Percentiles rank a stretch among this genome's conserved stretches.
These are phyloP conservation scores for Scenedesmus sp. DNA, from an alignment of 163 green algal genomes.

Conservation along the genomic window DNA sequence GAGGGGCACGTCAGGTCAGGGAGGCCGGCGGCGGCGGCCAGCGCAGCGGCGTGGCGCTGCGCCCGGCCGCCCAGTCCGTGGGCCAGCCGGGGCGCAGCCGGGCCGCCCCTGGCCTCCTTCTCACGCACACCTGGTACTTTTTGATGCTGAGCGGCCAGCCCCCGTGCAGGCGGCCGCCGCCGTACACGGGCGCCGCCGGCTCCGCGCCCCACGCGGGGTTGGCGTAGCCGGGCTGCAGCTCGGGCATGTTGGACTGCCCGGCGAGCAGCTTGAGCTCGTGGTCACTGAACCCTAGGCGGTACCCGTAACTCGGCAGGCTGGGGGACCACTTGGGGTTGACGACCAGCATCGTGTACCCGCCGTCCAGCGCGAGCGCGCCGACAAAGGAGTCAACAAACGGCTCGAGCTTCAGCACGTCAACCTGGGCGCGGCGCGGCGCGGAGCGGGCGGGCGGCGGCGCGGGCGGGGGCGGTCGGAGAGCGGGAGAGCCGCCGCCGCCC, in stretches of 20 bases:
- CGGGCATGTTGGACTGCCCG: not conserved
- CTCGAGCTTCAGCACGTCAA: constrained; percentile 67
- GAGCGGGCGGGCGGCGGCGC: too few species aligned
- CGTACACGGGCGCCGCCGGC: not conserved
- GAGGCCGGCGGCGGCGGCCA: too few species aligned
- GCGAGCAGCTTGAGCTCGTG: constrained; percentile 36
- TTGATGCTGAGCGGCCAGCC: constrained; percentile 27
- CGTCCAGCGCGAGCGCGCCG: constrained; percentile 48
- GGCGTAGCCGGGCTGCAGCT: constrained; percentile 14
- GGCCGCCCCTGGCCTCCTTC: too few species aligned
- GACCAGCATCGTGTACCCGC: constrained; percentile 63
- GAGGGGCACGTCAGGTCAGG: too few species aligned
- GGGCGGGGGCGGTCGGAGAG: too few species aligned
- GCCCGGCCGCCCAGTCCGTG: not conserved
- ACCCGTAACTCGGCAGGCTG: constrained; percentile 55
- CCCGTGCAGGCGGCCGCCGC: not conserved
- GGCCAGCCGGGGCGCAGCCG: not conserved
- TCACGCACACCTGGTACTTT: constrained; percentile 15
- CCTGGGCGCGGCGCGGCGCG: constrained; percentile 50
- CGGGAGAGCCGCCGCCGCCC: too few species aligned
- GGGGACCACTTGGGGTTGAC: constrained; percentile 63
- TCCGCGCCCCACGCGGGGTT: not conserved
- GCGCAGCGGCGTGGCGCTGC: not conserved
- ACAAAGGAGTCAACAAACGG: constrained; percentile 65
- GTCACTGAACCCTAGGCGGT: constrained; percentile 54